Evolutionary conservation across 352 stramenopile genomes (phyloP).

Genomic region (Globisporangium lucens): DNA sequence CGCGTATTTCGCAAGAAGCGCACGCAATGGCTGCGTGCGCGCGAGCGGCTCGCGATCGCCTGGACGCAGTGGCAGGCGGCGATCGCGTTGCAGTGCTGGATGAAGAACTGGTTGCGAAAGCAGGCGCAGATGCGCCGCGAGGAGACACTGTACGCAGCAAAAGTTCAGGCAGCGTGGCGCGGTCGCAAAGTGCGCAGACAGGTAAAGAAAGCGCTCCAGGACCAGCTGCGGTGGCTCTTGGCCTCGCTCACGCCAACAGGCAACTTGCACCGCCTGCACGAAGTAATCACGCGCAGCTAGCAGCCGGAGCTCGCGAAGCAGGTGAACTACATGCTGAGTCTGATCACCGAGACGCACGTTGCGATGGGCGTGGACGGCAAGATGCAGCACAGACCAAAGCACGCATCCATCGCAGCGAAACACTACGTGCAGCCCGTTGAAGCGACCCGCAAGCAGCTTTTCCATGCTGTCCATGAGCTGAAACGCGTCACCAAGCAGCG

Average conservation of each 20-base stretch:
- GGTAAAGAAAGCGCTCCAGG: slow-evolving; percentile 43
- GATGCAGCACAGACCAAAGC: slow-evolving; percentile 25
- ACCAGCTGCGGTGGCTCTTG: slow-evolving; percentile 39
- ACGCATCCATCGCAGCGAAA: slow-evolving; percentile 31
- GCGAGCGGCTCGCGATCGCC: slow-evolving; percentile 27
- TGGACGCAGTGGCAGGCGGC: slow-evolving; percentile 39
- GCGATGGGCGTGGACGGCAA: slow-evolving; percentile 24
- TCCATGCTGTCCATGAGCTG: slow-evolving; percentile 45
- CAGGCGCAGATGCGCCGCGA: slow-evolving; percentile 15
- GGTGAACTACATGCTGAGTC: slow-evolving; percentile 46
- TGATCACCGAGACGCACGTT: slow-evolving; percentile 59
- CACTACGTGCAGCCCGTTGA: slow-evolving; percentile 31
- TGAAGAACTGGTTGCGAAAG: slow-evolving; percentile 25
- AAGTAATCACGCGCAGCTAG: slow-evolving; percentile 32
- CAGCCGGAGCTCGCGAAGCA: slow-evolving; percentile 30
- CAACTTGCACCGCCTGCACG: slow-evolving; percentile 55
- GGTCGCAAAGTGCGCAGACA: slow-evolving; percentile 29
- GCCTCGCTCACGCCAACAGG: slow-evolving; percentile 50
- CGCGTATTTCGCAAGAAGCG: slow-evolving; percentile 48
- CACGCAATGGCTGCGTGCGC: slow-evolving; percentile 27
- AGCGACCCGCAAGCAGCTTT: slow-evolving; percentile 42
- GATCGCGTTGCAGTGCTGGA: slow-evolving; percentile 31
- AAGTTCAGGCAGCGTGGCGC: slow-evolving; percentile 49
- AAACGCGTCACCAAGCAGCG: slow-evolving; percentile 27
- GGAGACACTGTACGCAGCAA: slow-evolving; percentile 26